These are phyloP conservation scores for Cyberlindnera americana DNA, from an alignment of 805 yeast genomes.

Conservation along the genomic window DNA sequence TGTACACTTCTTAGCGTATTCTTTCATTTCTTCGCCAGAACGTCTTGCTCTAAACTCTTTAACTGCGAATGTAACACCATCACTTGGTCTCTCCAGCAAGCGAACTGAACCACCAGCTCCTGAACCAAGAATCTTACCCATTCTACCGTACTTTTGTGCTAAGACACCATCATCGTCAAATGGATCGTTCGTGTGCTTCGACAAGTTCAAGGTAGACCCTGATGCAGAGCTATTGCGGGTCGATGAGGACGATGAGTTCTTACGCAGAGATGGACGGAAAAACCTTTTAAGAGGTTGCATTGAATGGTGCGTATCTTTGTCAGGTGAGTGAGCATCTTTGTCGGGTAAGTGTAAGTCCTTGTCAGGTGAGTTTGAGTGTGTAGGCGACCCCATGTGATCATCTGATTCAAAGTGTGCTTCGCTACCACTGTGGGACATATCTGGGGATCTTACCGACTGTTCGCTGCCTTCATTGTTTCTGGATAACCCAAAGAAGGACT, in stretches of 20 bases:
- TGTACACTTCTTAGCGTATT: constrained; percentile 81
- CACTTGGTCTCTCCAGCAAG: constrained; percentile 61
- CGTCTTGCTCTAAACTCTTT: constrained; percentile 75
- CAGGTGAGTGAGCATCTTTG: constrained; percentile 6
- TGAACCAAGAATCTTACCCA: constrained; percentile 73
- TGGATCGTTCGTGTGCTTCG: constrained; percentile 14
- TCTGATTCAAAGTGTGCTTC: background rate
- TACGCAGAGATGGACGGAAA: constrained; percentile 22
- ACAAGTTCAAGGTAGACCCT: constrained; percentile 6
- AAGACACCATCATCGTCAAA: constrained; percentile 48
- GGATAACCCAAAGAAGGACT: constrained; percentile 14
- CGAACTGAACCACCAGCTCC: constrained; percentile 92
- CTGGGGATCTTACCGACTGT: no score
- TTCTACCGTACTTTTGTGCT: constrained; percentile 62
- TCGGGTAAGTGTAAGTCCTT: no score
- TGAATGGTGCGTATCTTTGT: constrained; percentile 12
- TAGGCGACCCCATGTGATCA: no score
- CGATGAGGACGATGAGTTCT: constrained; percentile 15
- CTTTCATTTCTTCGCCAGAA: constrained; percentile 66
- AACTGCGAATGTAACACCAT: constrained; percentile 74
- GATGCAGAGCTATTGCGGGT: constrained; percentile 5
- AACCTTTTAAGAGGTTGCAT: constrained; percentile 25
- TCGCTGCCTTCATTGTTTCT: no score
- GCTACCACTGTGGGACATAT: background rate
- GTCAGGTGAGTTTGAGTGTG: constrained; percentile 7